Base-by-base conservation (phyloP, 2,329 filamentous ascomycete genomes). In the Magnaporthiopsis incrustans region DNA sequence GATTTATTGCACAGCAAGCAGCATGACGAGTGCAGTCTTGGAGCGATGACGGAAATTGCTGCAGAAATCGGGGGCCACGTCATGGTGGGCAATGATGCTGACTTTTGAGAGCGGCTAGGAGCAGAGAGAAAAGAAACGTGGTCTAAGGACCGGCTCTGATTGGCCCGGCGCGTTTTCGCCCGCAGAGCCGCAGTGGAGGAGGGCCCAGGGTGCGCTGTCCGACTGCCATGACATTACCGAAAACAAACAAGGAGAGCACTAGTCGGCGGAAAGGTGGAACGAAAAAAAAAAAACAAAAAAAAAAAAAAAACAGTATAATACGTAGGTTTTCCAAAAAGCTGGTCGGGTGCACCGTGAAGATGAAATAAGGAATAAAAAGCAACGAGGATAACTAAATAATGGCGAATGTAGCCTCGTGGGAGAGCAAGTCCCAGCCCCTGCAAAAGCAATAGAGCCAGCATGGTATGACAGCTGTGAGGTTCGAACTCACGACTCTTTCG, bases 401-500 rank as follows among this genome's bases (percentile, higher is more conserved):
- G 1, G 30, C 30, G 30, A 30, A 30, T 6, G 30, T 30, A 30
- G 30, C 30, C 30, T 30, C 30, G 7, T 30, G 30, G 30, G 30
- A 30, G 30, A 30, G 1, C 7, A 12, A 33, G 32, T 7, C 6
- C 15, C 8, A 18, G 38, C 38, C 38, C 38, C 38, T 22, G 38
- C 38, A 53, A 56, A 53, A 56, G 27, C 2, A 63, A 35, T 38
- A 44, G 6, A 57, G 53, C 30, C 1, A 30, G n/a, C 18, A 3
- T 25, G 27, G 10, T 3, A 62, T 62, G 60, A 62, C 60, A 62
- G 60, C 60, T 62, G 60, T 62, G 60, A 62, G 60, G 60, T 62
- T 62, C 60, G 60, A 62, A 62, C 60, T 62, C 60, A 62, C 60
- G 60, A 62, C 60, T 62, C 60, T 62, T 62, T 30, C 60, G 60